Base-by-base conservation (phyloP, 441 rosid species). In the Brassica hybrid region DNA sequence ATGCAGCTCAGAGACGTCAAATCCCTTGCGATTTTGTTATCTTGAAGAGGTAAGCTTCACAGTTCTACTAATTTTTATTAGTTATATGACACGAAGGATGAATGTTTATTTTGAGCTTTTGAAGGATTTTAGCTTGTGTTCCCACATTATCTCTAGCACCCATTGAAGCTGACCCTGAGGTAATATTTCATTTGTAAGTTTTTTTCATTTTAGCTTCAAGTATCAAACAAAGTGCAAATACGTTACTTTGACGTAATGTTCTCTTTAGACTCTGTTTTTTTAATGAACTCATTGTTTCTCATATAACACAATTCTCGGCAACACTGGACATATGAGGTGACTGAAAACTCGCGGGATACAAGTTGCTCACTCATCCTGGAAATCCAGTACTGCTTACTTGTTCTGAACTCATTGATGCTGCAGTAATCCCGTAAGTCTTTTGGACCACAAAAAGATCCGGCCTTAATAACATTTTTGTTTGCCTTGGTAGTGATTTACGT, bases 141-240 rank as follows among this genome's bases (percentile, higher is more conserved):
- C 99, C 99, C 50, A 85, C 88, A 80, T 67, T 92, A 83, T 36
- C 41, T 36, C 79, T 81, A 80, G 91, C 90, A 84, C 94, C 97
- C 69, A 90, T 94, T 77, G 96, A 96, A 84, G 90, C 99, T 78
- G 99, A 96, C 83, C 98, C 97, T 68, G 99, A 94, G 99, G 99
- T 94, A 30, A 63, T 65, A 30, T 56, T 77, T 61, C 70, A 65
- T 80, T 77, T 34, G 45, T 73, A 73, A 61, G 50, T 80, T 74
- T 56, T 56, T 81, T 50, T 70, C 62, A 13, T 54, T 79, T 72
- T 65, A 30, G 77, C 43, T 54, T 23, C 63, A 65, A 79, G 7
- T 41, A 38, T 30, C 41, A 8, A 36, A 18, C 72, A 43, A 76
- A 69, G n/a, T 27, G 32, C 23, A 21, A 21, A 21, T 21, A 21